Percentiles rank a stretch among this genome's conserved stretches.
These are phyloP conservation scores for Taxillus chinensis DNA, from an alignment of 164 flowering plant genomes.

Conservation along the genomic window DNA sequence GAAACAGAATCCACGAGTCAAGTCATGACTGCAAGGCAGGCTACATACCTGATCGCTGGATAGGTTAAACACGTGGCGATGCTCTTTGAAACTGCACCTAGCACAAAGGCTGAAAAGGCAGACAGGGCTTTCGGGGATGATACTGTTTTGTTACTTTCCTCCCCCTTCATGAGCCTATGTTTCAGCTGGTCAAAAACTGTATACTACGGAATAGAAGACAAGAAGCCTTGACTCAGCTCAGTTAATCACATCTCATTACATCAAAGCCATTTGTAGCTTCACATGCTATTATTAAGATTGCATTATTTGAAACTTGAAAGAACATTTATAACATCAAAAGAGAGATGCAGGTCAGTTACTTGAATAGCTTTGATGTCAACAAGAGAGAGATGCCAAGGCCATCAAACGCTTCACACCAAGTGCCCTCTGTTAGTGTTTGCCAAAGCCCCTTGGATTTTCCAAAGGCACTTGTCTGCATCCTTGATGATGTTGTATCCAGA, in stretches of 20 bases:
- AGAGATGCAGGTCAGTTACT: slow-evolving; percentile 13
- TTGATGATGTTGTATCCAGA: slow-evolving; percentile 40
- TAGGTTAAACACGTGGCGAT: slow-evolving; percentile 36
- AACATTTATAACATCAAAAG: neutral
- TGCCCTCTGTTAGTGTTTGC: slow-evolving; percentile 30
- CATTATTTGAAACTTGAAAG: too few relatives aligned
- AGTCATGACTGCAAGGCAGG: neutral
- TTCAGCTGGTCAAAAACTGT: slow-evolving; percentile 51
- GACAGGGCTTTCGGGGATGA: slow-evolving; percentile 31
- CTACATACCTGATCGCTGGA: slow-evolving; percentile 36
- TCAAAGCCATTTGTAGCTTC: too few relatives aligned
- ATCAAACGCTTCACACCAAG: slow-evolving; percentile 37
- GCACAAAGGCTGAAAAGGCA: slow-evolving; percentile 32
- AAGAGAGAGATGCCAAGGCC: slow-evolving; percentile 40
- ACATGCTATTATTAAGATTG: neutral
- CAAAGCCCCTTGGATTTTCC: slow-evolving; percentile 45
- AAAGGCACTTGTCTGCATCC: slow-evolving; percentile 47
- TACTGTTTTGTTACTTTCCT: slow-evolving; percentile 6
- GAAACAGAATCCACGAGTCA: neutral
- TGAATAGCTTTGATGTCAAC: slow-evolving; percentile 46
- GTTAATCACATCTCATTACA: too few relatives aligned
- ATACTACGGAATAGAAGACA: slow-evolving; percentile 17
- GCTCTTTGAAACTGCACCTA: slow-evolving; percentile 46
- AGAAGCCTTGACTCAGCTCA: neutral
- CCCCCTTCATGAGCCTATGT: slow-evolving; percentile 17